phyloP scores from a whole-genome alignment of 192 early-diverging fungal species.

The Coemansia sp. region DNA sequence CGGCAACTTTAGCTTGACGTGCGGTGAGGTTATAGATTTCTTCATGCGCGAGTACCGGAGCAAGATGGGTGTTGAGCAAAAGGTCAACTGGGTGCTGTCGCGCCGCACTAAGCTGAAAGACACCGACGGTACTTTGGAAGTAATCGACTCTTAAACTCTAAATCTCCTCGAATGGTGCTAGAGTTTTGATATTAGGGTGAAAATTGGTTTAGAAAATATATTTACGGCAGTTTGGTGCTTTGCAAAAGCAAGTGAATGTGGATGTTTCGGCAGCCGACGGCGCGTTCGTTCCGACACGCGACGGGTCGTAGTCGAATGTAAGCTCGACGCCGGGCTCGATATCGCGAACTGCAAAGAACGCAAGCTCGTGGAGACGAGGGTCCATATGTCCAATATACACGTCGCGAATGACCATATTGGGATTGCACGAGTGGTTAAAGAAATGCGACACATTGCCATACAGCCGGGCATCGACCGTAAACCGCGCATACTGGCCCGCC shows the following conservation, averaged over 20 bases:
- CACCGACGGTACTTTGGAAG: background rate
- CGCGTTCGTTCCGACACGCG: background rate
- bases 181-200: too few relatives aligned
- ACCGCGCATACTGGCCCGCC: slow-evolving; percentile 83
- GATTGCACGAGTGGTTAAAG: slow-evolving; percentile 96
- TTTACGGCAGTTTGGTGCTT: slow-evolving; percentile 16
- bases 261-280: background rate
- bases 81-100: slow-evolving; percentile 19
- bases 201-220: slow-evolving; percentile 15
- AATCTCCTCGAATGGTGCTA: too few relatives aligned
- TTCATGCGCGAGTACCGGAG: slow-evolving; percentile 58
- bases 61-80: slow-evolving; percentile 71
- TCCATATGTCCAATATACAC: slow-evolving; percentile 78
- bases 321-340: slow-evolving; percentile 78
- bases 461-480: slow-evolving; percentile 88
- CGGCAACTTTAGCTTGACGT: slow-evolving; percentile 59
- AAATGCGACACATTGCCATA: slow-evolving; percentile 94
- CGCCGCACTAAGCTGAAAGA: background rate
- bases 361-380: slow-evolving; percentile 74
- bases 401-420: slow-evolving; percentile 68
- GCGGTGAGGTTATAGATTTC: slow-evolving; percentile 60
- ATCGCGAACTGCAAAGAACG: slow-evolving; percentile 83
- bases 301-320: slow-evolving; percentile 95
- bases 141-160: background rate
- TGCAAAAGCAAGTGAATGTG: slow-evolving; percentile 37